phyloP scores from a whole-genome alignment of 441 rosid species.

The Cnidoscolus chayamansa region DNA sequence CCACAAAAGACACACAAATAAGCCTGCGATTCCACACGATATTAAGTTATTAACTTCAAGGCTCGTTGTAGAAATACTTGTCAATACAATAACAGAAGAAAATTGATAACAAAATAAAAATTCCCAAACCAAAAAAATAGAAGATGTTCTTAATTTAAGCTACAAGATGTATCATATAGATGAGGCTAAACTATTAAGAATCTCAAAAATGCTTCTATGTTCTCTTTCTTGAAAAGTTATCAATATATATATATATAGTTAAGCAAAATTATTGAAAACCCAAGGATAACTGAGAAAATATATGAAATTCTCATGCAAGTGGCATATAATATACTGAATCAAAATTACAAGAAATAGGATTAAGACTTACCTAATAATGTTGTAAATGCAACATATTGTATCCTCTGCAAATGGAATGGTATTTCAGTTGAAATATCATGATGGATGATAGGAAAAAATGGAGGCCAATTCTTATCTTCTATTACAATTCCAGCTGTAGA shows the following conservation, averaged over 20 bases:
- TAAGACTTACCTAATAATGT: constrained; percentile 70
- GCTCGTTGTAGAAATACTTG: neutral
- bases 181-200: neutral
- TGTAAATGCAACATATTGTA: constrained; percentile 91
- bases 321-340: neutral
- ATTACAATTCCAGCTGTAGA: constrained; percentile 87
- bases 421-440: constrained; percentile 92
- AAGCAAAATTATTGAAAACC: neutral
- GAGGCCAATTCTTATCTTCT: constrained; percentile 96
- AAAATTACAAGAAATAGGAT: constrained; percentile 11
- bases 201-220: neutral
- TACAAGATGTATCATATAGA: constrained; percentile 1
- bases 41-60: constrained; percentile 15
- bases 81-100: neutral
- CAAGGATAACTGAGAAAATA: neutral
- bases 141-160: neutral
- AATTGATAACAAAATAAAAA: too few species aligned
- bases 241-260: neutral
- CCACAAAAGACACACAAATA: constrained; percentile 79
- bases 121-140: too few species aligned
- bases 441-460: constrained; percentile 84
- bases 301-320: neutral
- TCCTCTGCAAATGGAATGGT: constrained; percentile 85
- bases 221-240: neutral
- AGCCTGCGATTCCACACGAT: constrained; percentile 45